Evolutionary conservation across 768 basidiomycete species (phyloP).

Genomic region (Rhizopogon sp.): DNA sequence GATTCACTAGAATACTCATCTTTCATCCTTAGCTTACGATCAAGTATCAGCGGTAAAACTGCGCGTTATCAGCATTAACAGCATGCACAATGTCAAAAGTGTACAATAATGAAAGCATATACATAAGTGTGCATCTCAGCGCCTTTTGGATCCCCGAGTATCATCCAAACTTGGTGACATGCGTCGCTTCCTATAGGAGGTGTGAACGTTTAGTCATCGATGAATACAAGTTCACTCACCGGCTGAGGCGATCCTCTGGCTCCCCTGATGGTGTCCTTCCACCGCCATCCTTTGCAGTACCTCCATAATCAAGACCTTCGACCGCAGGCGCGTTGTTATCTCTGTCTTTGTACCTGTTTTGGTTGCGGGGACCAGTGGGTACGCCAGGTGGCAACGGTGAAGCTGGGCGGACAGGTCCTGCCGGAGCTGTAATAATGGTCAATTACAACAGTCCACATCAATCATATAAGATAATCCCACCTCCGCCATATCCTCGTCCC

Average conservation of each 20-base stretch:
- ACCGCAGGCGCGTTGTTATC: conserved; percentile 82
- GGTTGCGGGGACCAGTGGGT: conserved; percentile 83
- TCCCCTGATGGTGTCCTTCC: conserved; percentile 58
- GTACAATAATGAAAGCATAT: conserved; percentile 24
- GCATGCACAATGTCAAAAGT: conserved; percentile 6
- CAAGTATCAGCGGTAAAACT: not conserved
- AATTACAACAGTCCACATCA: conserved; percentile 1
- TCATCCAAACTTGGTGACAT: conserved; percentile 72
- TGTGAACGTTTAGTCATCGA: not conserved
- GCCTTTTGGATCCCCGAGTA: conserved; percentile 62
- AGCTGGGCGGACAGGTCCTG: conserved; percentile 65
- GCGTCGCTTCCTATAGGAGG: conserved; percentile 56
- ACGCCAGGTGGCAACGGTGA: conserved; percentile 85
- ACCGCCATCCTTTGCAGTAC: conserved; percentile 39
- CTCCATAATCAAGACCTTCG: conserved; percentile 87
- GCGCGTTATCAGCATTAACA: not conserved
- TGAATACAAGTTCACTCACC: conserved; percentile 31
- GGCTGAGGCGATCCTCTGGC: conserved; percentile 61
- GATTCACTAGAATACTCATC: not conserved
- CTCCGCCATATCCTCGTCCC: conserved; percentile 36
- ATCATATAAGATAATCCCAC: conserved; percentile 21
- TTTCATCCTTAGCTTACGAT: not conserved
- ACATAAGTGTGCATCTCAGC: conserved; percentile 39
- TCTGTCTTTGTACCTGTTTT: conserved; percentile 87
- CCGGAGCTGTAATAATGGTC: conserved; percentile 26